Percentiles rank a stretch among this genome's conserved stretches.
Evolutionary conservation across 306 rosid genomes (phyloP).

Genomic region (Cucumis hystrix): DNA sequence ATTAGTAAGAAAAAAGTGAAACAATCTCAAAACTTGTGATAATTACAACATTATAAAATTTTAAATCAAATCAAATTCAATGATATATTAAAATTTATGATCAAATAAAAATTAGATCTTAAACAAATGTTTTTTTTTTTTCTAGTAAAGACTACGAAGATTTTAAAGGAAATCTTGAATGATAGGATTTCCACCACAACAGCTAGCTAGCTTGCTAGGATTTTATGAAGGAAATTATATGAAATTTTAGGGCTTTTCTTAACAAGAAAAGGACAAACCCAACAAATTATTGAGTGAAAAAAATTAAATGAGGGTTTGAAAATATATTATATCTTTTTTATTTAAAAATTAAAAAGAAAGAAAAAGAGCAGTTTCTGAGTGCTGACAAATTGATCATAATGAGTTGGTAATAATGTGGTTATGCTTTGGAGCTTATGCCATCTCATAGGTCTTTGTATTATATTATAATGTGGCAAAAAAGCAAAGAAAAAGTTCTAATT

Average conservation of each 20-base stretch:
- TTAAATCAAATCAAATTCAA: too few species aligned
- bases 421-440: background rate
- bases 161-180: background rate
- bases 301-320: background rate
- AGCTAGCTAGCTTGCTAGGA: background rate
- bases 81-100: too few species aligned
- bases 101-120: too few species aligned
- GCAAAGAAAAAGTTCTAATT: slow-evolving; percentile 17
- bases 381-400: slow-evolving; percentile 43
- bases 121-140: too few species aligned
- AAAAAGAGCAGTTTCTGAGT: slow-evolving; percentile 4
- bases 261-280: background rate
- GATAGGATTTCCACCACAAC: background rate
- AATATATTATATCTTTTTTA: background rate
- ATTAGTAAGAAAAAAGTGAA: too few species aligned
- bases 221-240: background rate
- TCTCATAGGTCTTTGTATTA: slow-evolving; percentile 24
- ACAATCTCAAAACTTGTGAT: too few species aligned
- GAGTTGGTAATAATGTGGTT: slow-evolving; percentile 45
- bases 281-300: background rate
- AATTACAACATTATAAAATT: too few species aligned
- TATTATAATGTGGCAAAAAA: slow-evolving; percentile 17
- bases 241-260: background rate
- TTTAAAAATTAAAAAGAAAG: background rate
- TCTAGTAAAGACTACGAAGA: background rate